Base-by-base conservation (phyloP, 345 rosid species). In the Gossypium rotundifolium region DNA sequence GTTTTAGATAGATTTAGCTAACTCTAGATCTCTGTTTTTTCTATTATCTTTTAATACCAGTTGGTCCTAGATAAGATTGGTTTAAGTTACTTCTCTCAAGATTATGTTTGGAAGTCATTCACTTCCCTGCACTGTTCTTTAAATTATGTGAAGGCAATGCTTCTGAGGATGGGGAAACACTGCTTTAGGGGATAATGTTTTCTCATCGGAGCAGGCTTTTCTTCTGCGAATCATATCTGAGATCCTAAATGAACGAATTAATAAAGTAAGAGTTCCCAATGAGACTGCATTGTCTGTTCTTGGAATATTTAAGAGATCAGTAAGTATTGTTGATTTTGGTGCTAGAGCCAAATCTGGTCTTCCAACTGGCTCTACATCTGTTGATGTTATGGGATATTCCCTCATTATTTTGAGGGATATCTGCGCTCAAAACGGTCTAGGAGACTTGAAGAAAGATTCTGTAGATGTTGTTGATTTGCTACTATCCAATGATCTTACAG, bases 21-120 rank as follows among this genome's bases (percentile, higher is more conserved):
- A 45, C 38, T 49, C 40, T 70, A 11, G 57, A 29, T 7, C 18
- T 68, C 11, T 13, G 11, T 12, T 25, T 67, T 48, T 49, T 77
- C 7, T 12, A 7, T 17, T 73, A 54, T 25, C 14, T 70, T 61
- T 4, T 70, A 68, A 53, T 64, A 55, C 52, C 83, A 90, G 97
- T 86, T 85, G 96, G 95, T 67, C 87, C 84, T 78, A 65, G 79
- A 18, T 96, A 89, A 79, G 86, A 91, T 73, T 91, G 98, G 98
- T 83, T 91, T 38, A 88, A 90, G 87, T 51, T 89, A 72, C 75
- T 94, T 70, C 81, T 94, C 22, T 89, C 94, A 18, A 85, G 88
- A 53, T 77, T 86, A 29, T 95, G 94, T 74, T 46, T 91, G 58
- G 91, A 88, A 70, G 90, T 83, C 17, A 49, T 64, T 46, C 81